Percentiles rank a stretch among this genome's conserved stretches.
Evolutionary conservation across 163 green algal genomes (phyloP).

Genomic region (Chlamydomonas reinhardtii): DNA sequence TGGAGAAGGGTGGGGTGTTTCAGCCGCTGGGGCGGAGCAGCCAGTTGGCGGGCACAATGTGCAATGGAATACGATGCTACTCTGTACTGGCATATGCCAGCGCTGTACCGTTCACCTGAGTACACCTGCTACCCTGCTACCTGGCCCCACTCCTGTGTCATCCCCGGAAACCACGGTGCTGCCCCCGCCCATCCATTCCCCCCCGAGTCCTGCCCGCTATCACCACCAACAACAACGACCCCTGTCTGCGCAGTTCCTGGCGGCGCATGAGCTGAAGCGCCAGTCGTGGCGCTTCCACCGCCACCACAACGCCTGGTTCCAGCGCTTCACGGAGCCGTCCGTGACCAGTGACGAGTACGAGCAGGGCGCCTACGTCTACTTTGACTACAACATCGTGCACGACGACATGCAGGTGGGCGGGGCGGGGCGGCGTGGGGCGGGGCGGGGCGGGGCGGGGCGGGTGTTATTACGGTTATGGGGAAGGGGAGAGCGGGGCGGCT

Average conservation of each 20-base stretch:
- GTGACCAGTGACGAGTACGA: slow-evolving; percentile 92
- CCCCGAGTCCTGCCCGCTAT: background rate
- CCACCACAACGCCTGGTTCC: slow-evolving; percentile 97
- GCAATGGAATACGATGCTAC: too few species aligned
- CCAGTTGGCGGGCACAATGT: too few species aligned
- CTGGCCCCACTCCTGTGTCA: too few species aligned
- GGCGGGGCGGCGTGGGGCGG: too few species aligned
- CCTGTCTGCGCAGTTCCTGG: slow-evolving; percentile 66
- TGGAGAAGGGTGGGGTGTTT: too few species aligned
- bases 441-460: too few species aligned
- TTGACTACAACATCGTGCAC: slow-evolving; percentile 90
- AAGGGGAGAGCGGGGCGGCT: background rate
- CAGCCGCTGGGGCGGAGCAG: too few species aligned
- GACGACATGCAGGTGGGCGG: slow-evolving; percentile 73
- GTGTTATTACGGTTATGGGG: background rate
- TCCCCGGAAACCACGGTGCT: too few species aligned
- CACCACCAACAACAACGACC: background rate
- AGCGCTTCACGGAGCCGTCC: slow-evolving; percentile 79
- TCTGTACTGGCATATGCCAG: too few species aligned
- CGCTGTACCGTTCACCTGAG: too few species aligned
- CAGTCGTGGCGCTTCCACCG: slow-evolving; percentile 98
- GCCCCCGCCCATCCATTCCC: background rate
- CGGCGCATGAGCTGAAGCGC: slow-evolving; percentile 90
- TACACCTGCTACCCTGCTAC: too few species aligned
- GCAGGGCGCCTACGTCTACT: slow-evolving; percentile 84